Evolutionary conservation across 441 rosid species (phyloP).

Genomic region (Syzygium syzygioides): DNA sequence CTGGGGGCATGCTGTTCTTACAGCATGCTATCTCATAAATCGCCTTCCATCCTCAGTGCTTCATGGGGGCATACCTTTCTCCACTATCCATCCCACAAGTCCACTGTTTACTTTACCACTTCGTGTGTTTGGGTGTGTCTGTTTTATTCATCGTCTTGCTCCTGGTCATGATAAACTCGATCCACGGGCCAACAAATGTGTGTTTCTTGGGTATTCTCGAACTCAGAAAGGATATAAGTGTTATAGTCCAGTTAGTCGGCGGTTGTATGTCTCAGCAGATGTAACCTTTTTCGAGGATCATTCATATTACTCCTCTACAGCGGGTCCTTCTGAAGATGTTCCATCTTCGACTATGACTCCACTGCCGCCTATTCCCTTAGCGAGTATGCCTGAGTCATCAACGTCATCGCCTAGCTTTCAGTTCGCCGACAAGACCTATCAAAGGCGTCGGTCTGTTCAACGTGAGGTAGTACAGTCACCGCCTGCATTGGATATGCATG

Average conservation of each 20-base stretch:
- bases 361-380: too few species aligned
- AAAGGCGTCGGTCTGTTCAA: not conserved
- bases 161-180: not conserved
- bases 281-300: not conserved
- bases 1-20: too few species aligned
- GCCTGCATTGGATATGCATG: not conserved
- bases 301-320: not conserved
- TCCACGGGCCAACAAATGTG: not conserved
- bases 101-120: not conserved
- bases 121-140: not conserved
- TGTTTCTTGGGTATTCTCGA: too few species aligned
- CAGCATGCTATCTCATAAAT: too few species aligned
- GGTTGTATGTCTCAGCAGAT: not conserved
- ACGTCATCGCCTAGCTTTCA: too few species aligned
- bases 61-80: too few species aligned
- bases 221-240: too few species aligned
- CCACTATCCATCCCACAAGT: too few species aligned
- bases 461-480: not conserved
- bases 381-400: too few species aligned
- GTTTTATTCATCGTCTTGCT: not conserved
- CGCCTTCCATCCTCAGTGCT: too few species aligned
- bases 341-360: too few species aligned
- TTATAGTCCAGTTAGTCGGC: not conserved
- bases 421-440: not conserved
- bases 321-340: too few species aligned